A percentile compares a stretch with the other conserved stretches of the same genome.
Conservation (phyloP, 331 rosid species). For the Erythrophleum ivorense region DNA sequence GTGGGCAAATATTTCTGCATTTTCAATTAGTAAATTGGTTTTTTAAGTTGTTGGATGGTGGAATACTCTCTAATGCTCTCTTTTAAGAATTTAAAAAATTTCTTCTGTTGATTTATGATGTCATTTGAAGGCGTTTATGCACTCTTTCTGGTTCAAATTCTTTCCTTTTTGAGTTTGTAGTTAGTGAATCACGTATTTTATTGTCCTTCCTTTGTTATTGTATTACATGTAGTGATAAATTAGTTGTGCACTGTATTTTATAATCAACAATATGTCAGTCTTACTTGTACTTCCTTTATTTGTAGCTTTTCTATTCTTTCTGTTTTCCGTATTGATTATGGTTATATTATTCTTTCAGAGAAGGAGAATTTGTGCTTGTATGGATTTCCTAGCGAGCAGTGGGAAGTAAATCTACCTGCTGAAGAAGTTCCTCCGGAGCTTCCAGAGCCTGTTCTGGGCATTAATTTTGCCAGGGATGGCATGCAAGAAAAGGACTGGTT, state of each 20-base stretch:
- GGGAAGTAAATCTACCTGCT: constrained; percentile 97
- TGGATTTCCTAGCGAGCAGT: constrained; percentile 80
- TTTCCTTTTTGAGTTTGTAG: constrained; percentile 7
- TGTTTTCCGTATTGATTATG: constrained; percentile 25
- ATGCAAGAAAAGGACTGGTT: constrained; percentile 93
- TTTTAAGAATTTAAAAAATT: not conserved
- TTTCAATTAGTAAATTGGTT: not conserved
- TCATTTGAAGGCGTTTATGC: constrained; percentile 9
- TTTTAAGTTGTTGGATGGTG: not conserved
- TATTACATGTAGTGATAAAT: constrained; percentile 3
- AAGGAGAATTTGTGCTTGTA: constrained; percentile 94
- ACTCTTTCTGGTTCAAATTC: constrained; percentile 18
- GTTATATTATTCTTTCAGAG: constrained; percentile 57
- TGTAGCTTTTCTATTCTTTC: constrained; percentile 25
- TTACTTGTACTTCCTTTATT: constrained; percentile 15
- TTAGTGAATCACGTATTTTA: not conserved
- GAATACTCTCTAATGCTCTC: constrained; percentile 3
- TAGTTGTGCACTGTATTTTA: not conserved
- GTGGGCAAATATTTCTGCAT: not conserved
- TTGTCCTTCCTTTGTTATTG: constrained; percentile 4
- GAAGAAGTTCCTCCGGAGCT: constrained; percentile 98
- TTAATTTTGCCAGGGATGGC: constrained; percentile 95
- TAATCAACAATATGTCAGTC: not conserved
- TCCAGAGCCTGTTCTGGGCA: constrained; percentile 96
- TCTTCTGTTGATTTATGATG: constrained; percentile 33